Base-by-base conservation (phyloP, 2,329 filamentous ascomycete genomes). In the Fusarium circinatum region DNA sequence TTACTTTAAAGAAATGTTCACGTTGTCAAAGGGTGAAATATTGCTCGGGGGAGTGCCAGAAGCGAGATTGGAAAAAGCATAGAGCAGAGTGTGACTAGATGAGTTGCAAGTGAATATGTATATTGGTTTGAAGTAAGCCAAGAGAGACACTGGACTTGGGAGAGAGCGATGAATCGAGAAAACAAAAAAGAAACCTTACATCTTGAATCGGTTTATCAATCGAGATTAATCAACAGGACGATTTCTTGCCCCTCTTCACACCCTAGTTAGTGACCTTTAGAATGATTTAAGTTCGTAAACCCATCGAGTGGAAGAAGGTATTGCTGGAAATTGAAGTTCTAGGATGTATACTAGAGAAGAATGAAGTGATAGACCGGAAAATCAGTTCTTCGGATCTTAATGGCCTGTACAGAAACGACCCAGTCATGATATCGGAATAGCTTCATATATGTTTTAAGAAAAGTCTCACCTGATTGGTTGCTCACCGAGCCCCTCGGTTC, bases 61-160 rank as follows among this genome's bases (percentile, higher is more conserved):
- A 83, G 77, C 82, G 80, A 71, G 85, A 89, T 65, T 90, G 88
- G 88, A 86, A 84, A 74, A 85, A 81, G 75, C 88, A 90, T 75
- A 79, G 83, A 42, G 80, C 78, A 66, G 84, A 85, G 70, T 87
- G 85, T 55, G 74, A 78, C 55, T 79, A 75, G 36, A 9, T 39
- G 51, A 52, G n/a, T 52, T 36, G 54, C 17, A 3, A 34, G 38
- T 15, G 39, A 28, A 38, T 51, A 39, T 17, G 36, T 54, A 30
- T 24, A 22, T 24, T 48, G 32, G 12, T 58, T 24, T 54, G 48
- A 39, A 48, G 24, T n/a, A 24, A 38, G 20, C 15, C 13, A n/a
- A 30, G 10, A 28, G 20, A 56, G 28, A 14, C 3, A 20, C 34
- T 8, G 22, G n/a, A 8, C 5, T 8, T 51, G 32, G 42, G 32